Percentiles rank a stretch among this genome's conserved stretches.
These are phyloP conservation scores for Cyberlindnera maritima DNA, from an alignment of 805 yeast species.

Conservation along the genomic window DNA sequence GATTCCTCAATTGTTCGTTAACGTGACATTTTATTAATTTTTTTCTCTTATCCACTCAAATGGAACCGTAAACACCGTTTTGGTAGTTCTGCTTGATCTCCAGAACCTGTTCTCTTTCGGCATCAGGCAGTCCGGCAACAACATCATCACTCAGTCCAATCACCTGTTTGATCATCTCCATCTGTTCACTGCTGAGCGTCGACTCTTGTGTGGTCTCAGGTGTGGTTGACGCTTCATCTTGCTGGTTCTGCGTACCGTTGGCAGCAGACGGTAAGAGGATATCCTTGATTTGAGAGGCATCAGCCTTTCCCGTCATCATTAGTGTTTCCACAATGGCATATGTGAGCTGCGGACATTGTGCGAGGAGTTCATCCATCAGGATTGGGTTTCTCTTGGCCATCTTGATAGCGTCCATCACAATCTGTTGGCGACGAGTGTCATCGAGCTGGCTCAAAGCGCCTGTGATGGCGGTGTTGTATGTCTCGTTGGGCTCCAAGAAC, in stretches of 20 bases:
- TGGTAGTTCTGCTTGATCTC: slow-evolving; percentile 29
- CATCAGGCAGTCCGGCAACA: slow-evolving; percentile 45
- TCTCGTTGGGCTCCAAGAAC: slow-evolving; percentile 32
- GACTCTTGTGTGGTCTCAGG: background rate
- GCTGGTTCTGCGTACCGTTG: background rate
- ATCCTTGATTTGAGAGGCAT: slow-evolving; percentile 32
- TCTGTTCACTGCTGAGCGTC: slow-evolving; percentile 23
- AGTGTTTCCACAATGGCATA: slow-evolving; percentile 80
- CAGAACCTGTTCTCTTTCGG: slow-evolving; percentile 37
- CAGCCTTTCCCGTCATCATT: slow-evolving; percentile 28
- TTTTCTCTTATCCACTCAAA: background rate
- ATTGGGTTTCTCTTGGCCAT: slow-evolving; percentile 58
- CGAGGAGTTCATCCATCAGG: slow-evolving; percentile 56
- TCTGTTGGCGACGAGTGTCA: slow-evolving; percentile 41
- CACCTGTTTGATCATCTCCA: slow-evolving; percentile 49
- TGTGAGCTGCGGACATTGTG: slow-evolving; percentile 74
- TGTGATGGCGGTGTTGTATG: slow-evolving; percentile 41
- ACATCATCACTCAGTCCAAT: slow-evolving; percentile 51
- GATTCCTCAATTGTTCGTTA: too few relatives aligned
- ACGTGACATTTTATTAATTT: too few relatives aligned
- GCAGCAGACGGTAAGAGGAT: slow-evolving; percentile 29
- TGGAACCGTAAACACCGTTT: slow-evolving; percentile 28
- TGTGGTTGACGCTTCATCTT: background rate
- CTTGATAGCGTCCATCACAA: slow-evolving; percentile 55
- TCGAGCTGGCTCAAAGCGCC: slow-evolving; percentile 45